phyloP scores from a whole-genome alignment of 306 rosid genomes.

The Quercus robur region DNA sequence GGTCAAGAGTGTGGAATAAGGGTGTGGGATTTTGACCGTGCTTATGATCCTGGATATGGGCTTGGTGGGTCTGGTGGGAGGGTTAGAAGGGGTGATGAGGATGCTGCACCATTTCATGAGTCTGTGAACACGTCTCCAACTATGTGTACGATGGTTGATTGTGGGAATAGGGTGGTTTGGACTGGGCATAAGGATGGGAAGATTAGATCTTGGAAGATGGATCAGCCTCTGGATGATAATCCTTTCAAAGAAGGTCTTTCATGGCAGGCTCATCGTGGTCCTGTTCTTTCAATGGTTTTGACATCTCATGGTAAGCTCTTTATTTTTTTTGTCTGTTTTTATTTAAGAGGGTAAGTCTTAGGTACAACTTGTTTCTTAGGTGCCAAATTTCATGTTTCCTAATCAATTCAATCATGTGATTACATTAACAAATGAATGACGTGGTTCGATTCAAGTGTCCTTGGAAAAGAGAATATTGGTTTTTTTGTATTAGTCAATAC shows the following conservation, averaged over 20 bases:
- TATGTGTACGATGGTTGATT: slow-evolving; percentile 60
- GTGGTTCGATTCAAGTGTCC: no score
- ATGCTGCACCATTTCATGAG: slow-evolving; percentile 83
- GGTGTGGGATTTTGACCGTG: slow-evolving; percentile 64
- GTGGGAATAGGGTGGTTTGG: slow-evolving; percentile 67
- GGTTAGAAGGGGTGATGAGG: slow-evolving; percentile 90
- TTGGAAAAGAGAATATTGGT: no score
- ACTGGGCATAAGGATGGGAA: slow-evolving; percentile 96
- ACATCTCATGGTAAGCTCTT: slow-evolving; percentile 51
- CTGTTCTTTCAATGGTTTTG: slow-evolving; percentile 72
- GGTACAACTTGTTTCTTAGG: no score
- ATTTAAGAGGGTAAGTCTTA: no score
- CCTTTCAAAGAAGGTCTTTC: slow-evolving; percentile 98
- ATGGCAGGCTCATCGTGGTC: slow-evolving; percentile 93
- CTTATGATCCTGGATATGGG: slow-evolving; percentile 63
- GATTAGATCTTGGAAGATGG: slow-evolving; percentile 89
- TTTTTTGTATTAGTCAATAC: no score
- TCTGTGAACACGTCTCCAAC: slow-evolving; percentile 75
- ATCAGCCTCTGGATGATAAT: slow-evolving; percentile 51
- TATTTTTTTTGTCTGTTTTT: not conserved
- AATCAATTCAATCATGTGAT: no score
- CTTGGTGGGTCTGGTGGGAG: slow-evolving; percentile 70
- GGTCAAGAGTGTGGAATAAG: slow-evolving; percentile 93
- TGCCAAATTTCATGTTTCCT: no score
- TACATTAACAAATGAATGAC: no score